Evolutionary conservation across 1,284 basidiomycete genomes (phyloP), one percentile per base, ranked within the genome.

Genomic region (Malassezia caprae): DNA sequence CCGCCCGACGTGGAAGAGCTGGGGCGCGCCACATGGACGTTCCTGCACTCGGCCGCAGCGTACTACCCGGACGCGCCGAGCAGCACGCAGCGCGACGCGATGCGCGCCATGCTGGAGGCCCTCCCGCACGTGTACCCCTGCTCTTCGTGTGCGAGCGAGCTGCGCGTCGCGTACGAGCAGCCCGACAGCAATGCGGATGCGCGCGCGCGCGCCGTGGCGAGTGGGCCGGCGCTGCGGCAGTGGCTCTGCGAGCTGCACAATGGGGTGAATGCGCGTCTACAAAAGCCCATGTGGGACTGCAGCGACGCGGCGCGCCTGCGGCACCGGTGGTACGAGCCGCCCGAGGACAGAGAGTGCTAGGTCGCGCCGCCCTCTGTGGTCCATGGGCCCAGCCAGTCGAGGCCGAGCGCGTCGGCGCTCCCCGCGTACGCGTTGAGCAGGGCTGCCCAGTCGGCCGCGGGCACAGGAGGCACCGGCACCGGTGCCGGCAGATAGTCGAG

Each of bases 241-340:
- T 74, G 69, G 64, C 56, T 72, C 4, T 74, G 72, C 28, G 64
- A 62, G 2, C 61, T 72, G 30, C 72, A 74, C 55, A 74, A 74
- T 53, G 66, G 66, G 43, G 68, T 73, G 42, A 74, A 74, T 32
- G 60, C 58, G 41, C 53, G 70, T 2, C 53, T 74, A 13, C 69
- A 71, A 7, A 74, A 74, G 58, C 61, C 62, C 1, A 17, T 37
- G 15, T 73, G 65, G 47, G 42, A 58, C 12, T 74, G 72, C 43
- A 54, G 42, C 3, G 67, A 73, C n/a, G 42, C 37, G 23, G 47
- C 51, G 46, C 48, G 42, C 12, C 58, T 74, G 13, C 53, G 53
- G 1, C 55, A 62, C 35, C 60, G 69, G 30, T 74, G 72, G 72
- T 53, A 60, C 24, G 67, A 73, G 21, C 69, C 70, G 0, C 62